Percentiles rank a stretch among this genome's conserved stretches.
Evolutionary conservation across 371 early-diverging fungal genomes (phyloP).

Genomic region (Coemansia sp.): DNA sequence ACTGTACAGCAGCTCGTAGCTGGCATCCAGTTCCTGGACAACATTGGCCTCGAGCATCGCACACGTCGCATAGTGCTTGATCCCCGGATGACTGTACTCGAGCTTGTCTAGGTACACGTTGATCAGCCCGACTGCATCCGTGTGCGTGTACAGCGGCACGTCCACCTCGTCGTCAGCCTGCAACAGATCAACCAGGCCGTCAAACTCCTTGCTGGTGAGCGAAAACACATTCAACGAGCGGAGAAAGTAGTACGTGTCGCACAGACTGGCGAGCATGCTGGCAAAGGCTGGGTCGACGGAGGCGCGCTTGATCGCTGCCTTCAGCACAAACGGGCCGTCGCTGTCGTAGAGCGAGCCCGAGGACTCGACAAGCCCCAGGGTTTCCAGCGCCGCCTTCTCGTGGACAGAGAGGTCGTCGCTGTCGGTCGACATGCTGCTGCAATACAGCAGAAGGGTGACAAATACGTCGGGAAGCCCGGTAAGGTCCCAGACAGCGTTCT

Average conservation of each 20-base stretch:
- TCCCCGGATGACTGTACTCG: slow-evolving; percentile 35
- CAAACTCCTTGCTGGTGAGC: slow-evolving; percentile 24
- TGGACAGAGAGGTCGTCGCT: slow-evolving; percentile 10
- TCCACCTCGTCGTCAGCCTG: slow-evolving; percentile 15
- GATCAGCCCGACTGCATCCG: slow-evolving; percentile 20
- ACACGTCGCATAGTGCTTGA: slow-evolving; percentile 37
- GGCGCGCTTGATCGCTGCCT: slow-evolving; percentile 25
- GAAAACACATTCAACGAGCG: slow-evolving; percentile 29
- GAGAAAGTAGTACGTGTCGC: slow-evolving; percentile 43
- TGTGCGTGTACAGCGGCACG: slow-evolving; percentile 19
- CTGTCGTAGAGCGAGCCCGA: slow-evolving; percentile 24
- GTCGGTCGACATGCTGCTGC: slow-evolving; percentile 32
- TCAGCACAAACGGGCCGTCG: slow-evolving; percentile 25
- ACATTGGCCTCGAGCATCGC: slow-evolving; percentile 42
- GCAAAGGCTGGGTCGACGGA: slow-evolving; percentile 14
- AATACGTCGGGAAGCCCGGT: slow-evolving; percentile 43
- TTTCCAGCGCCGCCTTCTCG: slow-evolving; percentile 16
- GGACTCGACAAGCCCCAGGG: slow-evolving; percentile 14
- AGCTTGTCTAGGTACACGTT: slow-evolving; percentile 36
- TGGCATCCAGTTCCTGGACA: slow-evolving; percentile 33
- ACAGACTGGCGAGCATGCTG: slow-evolving; percentile 25
- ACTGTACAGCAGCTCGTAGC: slow-evolving; percentile 24
- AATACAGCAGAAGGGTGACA: slow-evolving; percentile 26
- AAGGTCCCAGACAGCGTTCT: slow-evolving; percentile 31
- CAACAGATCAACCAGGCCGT: slow-evolving; percentile 24